A percentile compares a stretch with the other conserved stretches of the same genome.
These are phyloP conservation scores for Microascus cirrosus DNA, from an alignment of 2,329 filamentous ascomycete genomes.

Conservation along the genomic window DNA sequence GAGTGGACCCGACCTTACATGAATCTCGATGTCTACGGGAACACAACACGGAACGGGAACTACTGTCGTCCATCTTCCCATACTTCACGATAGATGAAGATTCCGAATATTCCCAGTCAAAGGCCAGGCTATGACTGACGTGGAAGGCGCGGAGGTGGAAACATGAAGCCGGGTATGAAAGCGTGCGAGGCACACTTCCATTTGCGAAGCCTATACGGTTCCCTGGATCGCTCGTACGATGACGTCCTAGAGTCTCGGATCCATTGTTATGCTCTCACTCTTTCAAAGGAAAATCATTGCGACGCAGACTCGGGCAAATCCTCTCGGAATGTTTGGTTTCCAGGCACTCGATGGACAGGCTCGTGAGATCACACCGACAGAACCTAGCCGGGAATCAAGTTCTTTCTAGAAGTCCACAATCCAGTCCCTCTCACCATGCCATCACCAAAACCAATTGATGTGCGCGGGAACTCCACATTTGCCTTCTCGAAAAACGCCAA, in stretches of 20 bases:
- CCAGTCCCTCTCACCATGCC: background rate
- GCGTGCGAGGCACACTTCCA: no score
- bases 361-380: background rate
- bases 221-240: no score
- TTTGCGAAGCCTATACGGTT: no score
- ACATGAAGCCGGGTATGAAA: background rate
- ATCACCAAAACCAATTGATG: background rate
- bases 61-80: background rate
- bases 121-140: background rate
- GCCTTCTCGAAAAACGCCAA: background rate
- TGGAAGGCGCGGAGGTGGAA: background rate
- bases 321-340: background rate
- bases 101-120: background rate
- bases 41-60: no score
- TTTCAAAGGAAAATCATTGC: background rate
- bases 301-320: background rate
- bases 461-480: no score
- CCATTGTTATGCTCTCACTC: background rate
- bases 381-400: background rate
- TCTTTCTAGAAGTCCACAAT: background rate
- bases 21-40: no score
- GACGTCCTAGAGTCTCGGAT: no score
- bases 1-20: no score
- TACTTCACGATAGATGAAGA: background rate
- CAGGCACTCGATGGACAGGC: background rate